Evolutionary conservation across 108 stramenopile genomes (phyloP), one percentile per base, ranked within the genome.

Genomic region (Epipyxis sp.): DNA sequence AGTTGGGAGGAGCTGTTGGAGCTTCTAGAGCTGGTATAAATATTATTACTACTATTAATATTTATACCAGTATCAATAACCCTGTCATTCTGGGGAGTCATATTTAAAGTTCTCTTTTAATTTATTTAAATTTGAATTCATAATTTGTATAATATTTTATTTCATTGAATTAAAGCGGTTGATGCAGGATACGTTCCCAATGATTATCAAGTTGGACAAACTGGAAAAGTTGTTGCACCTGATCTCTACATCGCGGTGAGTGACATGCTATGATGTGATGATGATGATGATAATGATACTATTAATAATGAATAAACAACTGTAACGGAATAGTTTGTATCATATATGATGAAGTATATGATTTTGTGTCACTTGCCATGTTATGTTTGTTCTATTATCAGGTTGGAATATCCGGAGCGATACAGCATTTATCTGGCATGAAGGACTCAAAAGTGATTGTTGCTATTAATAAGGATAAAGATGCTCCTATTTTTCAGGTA

Each of bases 361-460:
- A n/a, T n/a, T 65, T 71, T 41, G 3, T 50, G 6, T 3, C 13
- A 3, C 27, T 67, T 25, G 61, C 39, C 69, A 30, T 59, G 27
- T 34, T 30, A 50, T 83, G 30, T 97, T 95, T 83, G 89, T 98
- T 69, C 93, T 92, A 37, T 92, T 93, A 40, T n/a, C n/a, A n/a
- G n/a, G n/a, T n/a, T n/a, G 98, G 98, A 57, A 99, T 99, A 84
- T 91, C 90, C n/a, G 98, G 98, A 29, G 98, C 98, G n/a, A 99
- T 99, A 86, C 98, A 99, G 83, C 98, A 99, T 85, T 88, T 99
- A 61, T 86, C 87, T 54, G 98, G 98, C 76, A 99, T 99, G 98
- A 99, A 98, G 81, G 98, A 99, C 86, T 89, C 89, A 81, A 99
- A 99, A 83, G 92, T 92, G 37, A 98, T 99, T 86, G 97, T 99